Base-by-base conservation (phyloP, 768 basidiomycete genomes). In the Nidula microcarpa region DNA sequence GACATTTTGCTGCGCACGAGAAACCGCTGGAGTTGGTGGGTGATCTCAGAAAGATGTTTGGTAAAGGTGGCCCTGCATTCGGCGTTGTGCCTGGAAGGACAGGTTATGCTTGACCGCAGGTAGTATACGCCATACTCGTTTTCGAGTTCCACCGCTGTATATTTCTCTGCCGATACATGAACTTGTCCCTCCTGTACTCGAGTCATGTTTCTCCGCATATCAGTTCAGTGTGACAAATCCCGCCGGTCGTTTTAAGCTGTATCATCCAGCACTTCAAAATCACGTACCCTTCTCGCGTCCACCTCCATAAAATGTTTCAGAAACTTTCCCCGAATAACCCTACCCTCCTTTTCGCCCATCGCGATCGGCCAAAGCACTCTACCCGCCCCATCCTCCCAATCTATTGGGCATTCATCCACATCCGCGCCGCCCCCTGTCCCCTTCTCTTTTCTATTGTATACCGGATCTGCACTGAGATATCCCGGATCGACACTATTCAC, bases 1-100 rank as follows among this genome's bases (percentile, higher is more conserved):
- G 79, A 0, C 79, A 79, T 57, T 80, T 81, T 57, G 73, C 76
- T 5, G 68, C 77, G 0, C 55, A 68, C 43, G 76, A 79, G 57
- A 60, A 55, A 39, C 80, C 79, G 0, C 60, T 69, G 6, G 64
- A 57, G 5, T 64, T 81, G 13, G 76, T 62, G 1, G 66, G 59
- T 1, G 78, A 78, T 58, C 23, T 46, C 13, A 46, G 44, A 18
- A 30, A n/a, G 44, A 46, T 46, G 44, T 46, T 46, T 46, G 44
- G 68, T 30, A 74, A 65, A 48, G 68, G 64, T 16, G 74, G 77
- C 0, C 67, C 68, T 46, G 44, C 78, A 2, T 76, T 66, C 55
- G 70, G 70, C 1, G 74, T 78, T 16, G 74, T 83, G 8, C 54
- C 65, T 3, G 77, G 73, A 3, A 72, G 71, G 52, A 62, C 53